A percentile compares a stretch with the other conserved stretches of the same genome.
These are phyloP conservation scores for Pythium dissotocum DNA, from an alignment of 352 stramenopile species.

Conservation along the genomic window DNA sequence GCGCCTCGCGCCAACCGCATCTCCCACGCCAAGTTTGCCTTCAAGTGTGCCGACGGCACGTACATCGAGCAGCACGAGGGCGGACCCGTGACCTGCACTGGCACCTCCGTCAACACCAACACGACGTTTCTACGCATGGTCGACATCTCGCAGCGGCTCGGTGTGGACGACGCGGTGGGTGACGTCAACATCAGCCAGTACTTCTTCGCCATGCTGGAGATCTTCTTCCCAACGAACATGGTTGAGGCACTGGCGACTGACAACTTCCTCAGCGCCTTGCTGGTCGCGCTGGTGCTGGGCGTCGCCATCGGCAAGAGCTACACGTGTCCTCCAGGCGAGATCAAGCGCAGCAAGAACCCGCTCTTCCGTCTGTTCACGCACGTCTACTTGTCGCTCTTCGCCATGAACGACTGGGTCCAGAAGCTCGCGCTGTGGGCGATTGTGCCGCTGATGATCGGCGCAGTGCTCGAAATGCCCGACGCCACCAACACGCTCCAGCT, in stretches of 20 bases:
- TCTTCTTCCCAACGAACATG: slow-evolving; percentile 59
- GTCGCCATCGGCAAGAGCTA: slow-evolving; percentile 52
- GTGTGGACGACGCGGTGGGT: slow-evolving; percentile 43
- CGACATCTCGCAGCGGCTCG: slow-evolving; percentile 41
- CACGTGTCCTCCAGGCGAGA: slow-evolving; percentile 20
- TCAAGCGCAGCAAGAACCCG: slow-evolving; percentile 50
- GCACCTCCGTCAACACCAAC: slow-evolving; percentile 31
- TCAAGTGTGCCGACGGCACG: slow-evolving; percentile 55
- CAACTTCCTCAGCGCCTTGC: slow-evolving; percentile 45
- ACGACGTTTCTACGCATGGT: slow-evolving; percentile 62
- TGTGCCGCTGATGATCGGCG: slow-evolving; percentile 48
- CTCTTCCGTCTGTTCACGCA: slow-evolving; percentile 61
- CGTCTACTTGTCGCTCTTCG: slow-evolving; percentile 57
- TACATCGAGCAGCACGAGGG: slow-evolving; percentile 40
- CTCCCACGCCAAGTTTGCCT: slow-evolving; percentile 46
- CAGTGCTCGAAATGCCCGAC: slow-evolving; percentile 40
- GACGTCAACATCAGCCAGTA: slow-evolving; percentile 46
- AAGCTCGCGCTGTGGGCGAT: slow-evolving; percentile 46
- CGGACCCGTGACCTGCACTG: slow-evolving; percentile 38
- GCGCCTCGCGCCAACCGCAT: slow-evolving; percentile 28
- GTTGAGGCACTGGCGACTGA: slow-evolving; percentile 40
- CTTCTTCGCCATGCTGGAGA: slow-evolving; percentile 38
- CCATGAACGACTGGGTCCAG: slow-evolving; percentile 63
- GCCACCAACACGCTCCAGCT: slow-evolving; percentile 37
- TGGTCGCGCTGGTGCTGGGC: slow-evolving; percentile 52